Evolutionary conservation across 495 filamentous ascomycete species (phyloP).

Genomic region (Aspergillus ostianus): DNA sequence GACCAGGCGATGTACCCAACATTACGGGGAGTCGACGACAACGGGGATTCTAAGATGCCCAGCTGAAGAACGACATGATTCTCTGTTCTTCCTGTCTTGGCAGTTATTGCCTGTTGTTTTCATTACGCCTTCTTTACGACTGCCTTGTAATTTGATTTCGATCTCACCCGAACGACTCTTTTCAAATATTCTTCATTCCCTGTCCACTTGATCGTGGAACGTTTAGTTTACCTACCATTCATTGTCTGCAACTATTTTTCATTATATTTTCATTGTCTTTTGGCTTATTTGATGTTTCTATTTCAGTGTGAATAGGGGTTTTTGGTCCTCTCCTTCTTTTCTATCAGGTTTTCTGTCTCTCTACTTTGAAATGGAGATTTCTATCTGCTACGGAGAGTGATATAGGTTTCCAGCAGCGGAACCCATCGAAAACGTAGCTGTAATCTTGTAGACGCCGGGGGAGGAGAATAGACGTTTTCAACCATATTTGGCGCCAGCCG

Average conservation of each 20-base stretch:
- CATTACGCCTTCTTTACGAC: constrained; percentile 5
- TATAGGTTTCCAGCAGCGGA: too few relatives aligned
- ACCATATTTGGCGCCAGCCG: too few relatives aligned
- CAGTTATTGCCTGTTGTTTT: constrained; percentile 9
- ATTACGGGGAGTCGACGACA: constrained; percentile 43
- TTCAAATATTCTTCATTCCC: constrained; percentile 8
- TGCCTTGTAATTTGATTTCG: neutral
- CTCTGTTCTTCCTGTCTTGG: constrained; percentile 3
- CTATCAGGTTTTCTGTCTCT: neutral
- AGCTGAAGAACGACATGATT: constrained; percentile 15
- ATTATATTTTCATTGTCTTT: neutral
- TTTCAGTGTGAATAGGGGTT: neutral
- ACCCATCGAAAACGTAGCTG: too few relatives aligned
- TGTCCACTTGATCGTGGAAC: constrained; percentile 12
- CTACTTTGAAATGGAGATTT: too few relatives aligned
- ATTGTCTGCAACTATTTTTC: neutral
- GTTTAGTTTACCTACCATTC: neutral
- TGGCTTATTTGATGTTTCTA: neutral
- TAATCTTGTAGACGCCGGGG: too few relatives aligned
- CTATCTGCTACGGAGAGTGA: too few relatives aligned
- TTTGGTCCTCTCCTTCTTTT: neutral
- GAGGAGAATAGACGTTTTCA: too few relatives aligned
- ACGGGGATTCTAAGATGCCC: constrained; percentile 42
- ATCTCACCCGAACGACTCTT: neutral
- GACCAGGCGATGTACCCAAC: constrained; percentile 46